Evolutionary conservation across 2,329 filamentous ascomycete genomes (phyloP), one percentile per base, ranked within the genome.

Genomic region (Aspergillus chevalieri): DNA sequence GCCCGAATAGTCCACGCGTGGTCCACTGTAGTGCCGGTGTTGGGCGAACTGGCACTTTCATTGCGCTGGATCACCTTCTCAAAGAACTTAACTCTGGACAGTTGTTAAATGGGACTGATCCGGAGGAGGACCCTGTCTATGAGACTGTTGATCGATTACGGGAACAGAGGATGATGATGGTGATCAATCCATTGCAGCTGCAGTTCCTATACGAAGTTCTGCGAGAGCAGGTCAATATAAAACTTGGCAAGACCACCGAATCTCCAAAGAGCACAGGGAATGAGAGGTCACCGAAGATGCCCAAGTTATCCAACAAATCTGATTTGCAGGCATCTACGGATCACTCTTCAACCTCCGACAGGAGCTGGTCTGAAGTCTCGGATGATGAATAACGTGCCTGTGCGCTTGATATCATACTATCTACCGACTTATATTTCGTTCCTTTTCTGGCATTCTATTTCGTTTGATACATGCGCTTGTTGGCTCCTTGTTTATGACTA

Each of bases 111-210:
- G 57, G 60, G 30, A 60, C 71, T 7, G 69, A 74, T 8, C 70
- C 76, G 9, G 71, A 76, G 43, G 63, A 70, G 22, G 91, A 96
- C 61, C 80, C 86, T 2, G 79, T 98, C 38, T 87, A 84, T 57
- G 78, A 86, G 15, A 86, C 87, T 0, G 91, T 98, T 47, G 86
- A 95, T 60, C 72, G 75, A 52, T 78, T 98, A 48, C 81, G 93
- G 42, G 82, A 92, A 67, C 93, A 98, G 74, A 81, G 93, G 15
- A 87, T 89, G 74, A 88, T 85, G 71, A 98, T 98, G 93, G 93
- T 98, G 4, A 93, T 97, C 71, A 85, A 87, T 43, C 87, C 92
- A 59, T 67, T 79, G 44, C 93, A 98, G 67, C 93, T 87, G 61
- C 71, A 81, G 34, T 96, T 97, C 66, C 81, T 98, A 50, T 97